Evolutionary conservation across 202 grass and related monocot genomes (phyloP), one percentile per base, ranked within the genome.

Genomic region (Zoysia matrella): DNA sequence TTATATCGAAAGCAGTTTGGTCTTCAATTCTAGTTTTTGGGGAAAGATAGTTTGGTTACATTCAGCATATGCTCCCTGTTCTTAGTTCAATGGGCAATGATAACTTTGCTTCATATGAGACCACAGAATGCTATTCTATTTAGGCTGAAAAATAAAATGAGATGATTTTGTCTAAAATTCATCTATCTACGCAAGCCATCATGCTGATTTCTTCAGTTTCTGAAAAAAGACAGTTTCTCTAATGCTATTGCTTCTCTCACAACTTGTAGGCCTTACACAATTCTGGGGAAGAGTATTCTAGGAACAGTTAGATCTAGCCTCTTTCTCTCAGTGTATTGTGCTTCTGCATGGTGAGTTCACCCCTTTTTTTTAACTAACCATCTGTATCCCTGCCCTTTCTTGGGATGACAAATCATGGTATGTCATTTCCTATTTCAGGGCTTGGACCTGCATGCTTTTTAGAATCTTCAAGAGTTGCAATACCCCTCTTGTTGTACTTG

Each of bases 381-480:
- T 57, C 62, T 8, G 7, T 65, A 22, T 88, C 30, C n/a, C 49
- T 1, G 47, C 13, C 15, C 11, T 47, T 72, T 82, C 70, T 82
- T 50, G 6, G 67, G 65, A 73, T 79, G 73, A 13, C 65, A 84
- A 63, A 77, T 69, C 36, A 84, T 48, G 58, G 8, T 68, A 60
- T 82, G 71, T 52, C 14, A 53, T 85, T 90, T 15, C 67, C 49
- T 74, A 63, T 94, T 93, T 62, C 78, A 99, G 89, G 96, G 89
- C 78, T 75, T 99, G 93, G 93, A 92, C 86, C 8, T 96, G 96
- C 82, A 76, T 99, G 7, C 96, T 99, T 77, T 96, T 99, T 71
- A 90, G 89, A 80, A 90, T 54, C 68, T 88, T 94, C 51, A 69
- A 80, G 60, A 94, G 86, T 47, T 93, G 89, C 71, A 94, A 86